Evolutionary conservation across 371 early-diverging fungal genomes (phyloP).

Genomic region (Rhizopus sp.): DNA sequence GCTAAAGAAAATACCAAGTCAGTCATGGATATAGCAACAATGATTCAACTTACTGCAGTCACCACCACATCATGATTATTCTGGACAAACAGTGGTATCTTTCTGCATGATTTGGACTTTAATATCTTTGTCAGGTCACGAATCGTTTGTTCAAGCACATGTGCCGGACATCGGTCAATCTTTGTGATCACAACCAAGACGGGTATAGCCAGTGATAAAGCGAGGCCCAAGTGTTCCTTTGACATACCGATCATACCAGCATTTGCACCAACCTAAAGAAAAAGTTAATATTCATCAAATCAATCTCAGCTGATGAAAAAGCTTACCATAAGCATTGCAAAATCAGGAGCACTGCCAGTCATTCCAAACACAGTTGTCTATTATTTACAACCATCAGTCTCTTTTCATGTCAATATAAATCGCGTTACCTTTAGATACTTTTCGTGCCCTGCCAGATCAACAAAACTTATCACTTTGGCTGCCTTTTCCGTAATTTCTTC

Average conservation of each 20-base stretch:
- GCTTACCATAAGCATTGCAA: constrained; percentile 86
- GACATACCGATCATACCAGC: constrained; percentile 94
- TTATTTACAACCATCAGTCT: background rate
- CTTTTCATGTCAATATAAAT: no score
- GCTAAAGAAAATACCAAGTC: constrained; percentile 33
- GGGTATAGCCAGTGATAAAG: constrained; percentile 83
- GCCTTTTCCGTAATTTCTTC: constrained; percentile 78
- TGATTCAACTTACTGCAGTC: constrained; percentile 71
- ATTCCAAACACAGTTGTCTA: constrained; percentile 91
- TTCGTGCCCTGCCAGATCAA: constrained; percentile 93
- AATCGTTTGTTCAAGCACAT: constrained; percentile 81
- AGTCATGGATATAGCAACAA: no score
- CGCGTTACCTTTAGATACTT: constrained; percentile 83
- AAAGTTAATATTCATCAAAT: no score
- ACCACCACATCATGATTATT: constrained; percentile 76
- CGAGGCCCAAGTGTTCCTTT: constrained; percentile 90
- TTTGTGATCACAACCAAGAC: constrained; percentile 92
- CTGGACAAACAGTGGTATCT: constrained; percentile 87
- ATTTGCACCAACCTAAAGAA: constrained; percentile 72
- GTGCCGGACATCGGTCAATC: constrained; percentile 89
- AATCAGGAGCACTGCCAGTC: constrained; percentile 90
- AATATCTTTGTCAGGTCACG: constrained; percentile 81
- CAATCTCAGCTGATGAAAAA: no score
- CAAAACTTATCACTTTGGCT: constrained; percentile 83
- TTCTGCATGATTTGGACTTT: constrained; percentile 88